Evolutionary conservation across 768 basidiomycete genomes (phyloP), one percentile per base, ranked within the genome.

Genomic region (Punctularia strigosozonata): DNA sequence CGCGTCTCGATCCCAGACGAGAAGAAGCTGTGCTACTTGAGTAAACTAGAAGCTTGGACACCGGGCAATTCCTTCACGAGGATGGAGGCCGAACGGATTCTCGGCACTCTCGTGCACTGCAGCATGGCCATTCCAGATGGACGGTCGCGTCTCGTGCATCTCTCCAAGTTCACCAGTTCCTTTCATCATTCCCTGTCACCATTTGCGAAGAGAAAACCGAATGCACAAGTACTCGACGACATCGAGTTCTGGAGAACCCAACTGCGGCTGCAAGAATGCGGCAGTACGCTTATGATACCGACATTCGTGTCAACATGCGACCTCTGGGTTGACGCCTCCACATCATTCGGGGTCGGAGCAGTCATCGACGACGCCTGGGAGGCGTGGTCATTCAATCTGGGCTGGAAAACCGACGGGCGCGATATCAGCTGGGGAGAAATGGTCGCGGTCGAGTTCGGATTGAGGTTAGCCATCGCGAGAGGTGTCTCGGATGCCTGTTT

Each of bases 1-100:
- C 52, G 49, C 0, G 59, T 68, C 0, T 26, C 47, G 19, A 45
- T 68, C 4, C 63, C 58, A 0, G 31, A 38, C 0, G 37, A 51
- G 0, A 68, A 64, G 43, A 54, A 52, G 6, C 4, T 2, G 1
- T 55, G 56, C 22, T 63, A 64, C 31, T 21, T 59, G 0, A 20
- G 1, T 1, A 52, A 55, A 31, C 43, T 66, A 0, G 18, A 19
- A 1, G 4, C 32, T 1, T 61, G 46, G n/a, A 15, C 15, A 28
- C 26, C 8, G 10, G 26, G 26, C 8, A 15, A 8, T 8, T 15
- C 10, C 15, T 28, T 28, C 26, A 28, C 26, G 8, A 15, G 10
- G 10, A 8, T 8, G 15, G 26, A 28, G 15, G 26, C 26, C 8
- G 26, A 8, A 15, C 8, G 26, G 10, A 8, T 28, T 15, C 26